Evolutionary conservation across 1,284 basidiomycete genomes (phyloP).

Genomic region (Schizophyllum amplum): DNA sequence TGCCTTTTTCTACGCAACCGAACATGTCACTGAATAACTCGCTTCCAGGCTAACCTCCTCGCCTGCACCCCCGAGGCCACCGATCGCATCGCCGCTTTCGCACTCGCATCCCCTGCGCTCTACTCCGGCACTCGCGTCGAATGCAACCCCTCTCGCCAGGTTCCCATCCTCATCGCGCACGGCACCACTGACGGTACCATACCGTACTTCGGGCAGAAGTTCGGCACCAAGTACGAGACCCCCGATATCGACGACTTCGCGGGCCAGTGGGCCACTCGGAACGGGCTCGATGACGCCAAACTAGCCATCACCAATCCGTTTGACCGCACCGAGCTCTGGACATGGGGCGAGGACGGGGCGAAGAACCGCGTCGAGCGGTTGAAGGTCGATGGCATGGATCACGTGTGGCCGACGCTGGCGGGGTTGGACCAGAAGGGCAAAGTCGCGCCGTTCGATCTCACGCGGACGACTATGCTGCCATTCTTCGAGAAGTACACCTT

Average conservation of each 20-base stretch:
- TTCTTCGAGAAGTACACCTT: conserved; percentile 7
- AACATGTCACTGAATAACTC: neutral
- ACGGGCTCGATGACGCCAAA: neutral
- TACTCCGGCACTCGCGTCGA: conserved; percentile 6
- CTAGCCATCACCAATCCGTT: neutral
- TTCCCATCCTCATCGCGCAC: conserved; percentile 10
- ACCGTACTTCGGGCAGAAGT: conserved; percentile 7
- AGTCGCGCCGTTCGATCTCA: conserved; percentile 5
- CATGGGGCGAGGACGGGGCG: conserved; percentile 1
- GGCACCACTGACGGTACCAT: conserved; percentile 4
- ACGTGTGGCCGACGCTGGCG: conserved; percentile 5
- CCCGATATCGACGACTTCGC: conserved; percentile 3
- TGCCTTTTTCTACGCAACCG: neutral
- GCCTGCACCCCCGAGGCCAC: conserved; percentile 5
- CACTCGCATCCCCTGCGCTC: conserved; percentile 8
- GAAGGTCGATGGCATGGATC: conserved; percentile 1
- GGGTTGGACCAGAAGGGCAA: neutral
- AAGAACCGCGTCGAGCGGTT: conserved; percentile 3
- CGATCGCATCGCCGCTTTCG: conserved; percentile 8
- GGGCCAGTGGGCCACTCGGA: conserved; percentile 6
- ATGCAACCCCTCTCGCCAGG: conserved; percentile 2
- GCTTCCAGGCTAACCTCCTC: conserved; percentile 6
- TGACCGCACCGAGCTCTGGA: conserved; percentile 1
- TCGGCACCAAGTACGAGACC: conserved; percentile 1
- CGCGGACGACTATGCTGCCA: conserved; percentile 6